A percentile compares a stretch with the other conserved stretches of the same genome.
Evolutionary conservation across 257 asterid species (phyloP).

Genomic region (Solanum lignicaule): DNA sequence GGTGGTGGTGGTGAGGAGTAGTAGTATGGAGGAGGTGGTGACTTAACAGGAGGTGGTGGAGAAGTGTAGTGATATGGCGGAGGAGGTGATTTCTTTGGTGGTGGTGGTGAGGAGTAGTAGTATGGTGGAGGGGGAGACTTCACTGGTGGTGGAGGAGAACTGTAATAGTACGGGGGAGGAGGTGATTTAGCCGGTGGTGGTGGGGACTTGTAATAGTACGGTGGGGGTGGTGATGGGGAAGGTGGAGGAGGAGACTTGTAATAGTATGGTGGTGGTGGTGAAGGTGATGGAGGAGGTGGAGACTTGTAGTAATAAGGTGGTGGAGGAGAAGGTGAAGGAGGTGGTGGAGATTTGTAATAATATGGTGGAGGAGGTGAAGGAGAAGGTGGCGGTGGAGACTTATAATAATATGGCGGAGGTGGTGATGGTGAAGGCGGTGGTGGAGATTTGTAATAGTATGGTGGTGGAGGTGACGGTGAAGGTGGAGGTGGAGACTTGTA

Average conservation of each 20-base stretch:
- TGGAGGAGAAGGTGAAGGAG: not conserved
- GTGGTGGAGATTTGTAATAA: not conserved
- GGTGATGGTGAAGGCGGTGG: not conserved
- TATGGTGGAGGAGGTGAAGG: not conserved
- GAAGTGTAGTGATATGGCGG: constrained; percentile 21
- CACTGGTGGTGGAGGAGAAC: constrained; percentile 32
- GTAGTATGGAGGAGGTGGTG: not conserved
- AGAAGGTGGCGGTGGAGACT: not conserved
- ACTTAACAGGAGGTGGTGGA: constrained; percentile 22
- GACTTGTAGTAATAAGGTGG: not conserved
- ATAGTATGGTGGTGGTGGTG: not conserved
- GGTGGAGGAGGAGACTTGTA: not conserved
- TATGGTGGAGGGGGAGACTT: not conserved
- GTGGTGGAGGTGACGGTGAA: constrained; percentile 23
- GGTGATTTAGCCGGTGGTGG: not conserved
- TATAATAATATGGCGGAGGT: not conserved
- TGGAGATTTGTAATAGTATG: not conserved
- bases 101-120: not conserved
- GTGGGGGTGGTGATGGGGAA: fast-evolving
- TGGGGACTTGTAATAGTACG: not conserved
- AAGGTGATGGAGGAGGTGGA: constrained; percentile 1
- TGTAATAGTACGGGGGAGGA: constrained; percentile 13
- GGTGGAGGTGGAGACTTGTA: constrained; percentile 27
- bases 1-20: constrained; percentile 1
- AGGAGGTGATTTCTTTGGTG: not conserved